These are phyloP conservation scores for Thelephora terrestris DNA, from an alignment of 1,284 basidiomycete genomes.

Conservation along the genomic window DNA sequence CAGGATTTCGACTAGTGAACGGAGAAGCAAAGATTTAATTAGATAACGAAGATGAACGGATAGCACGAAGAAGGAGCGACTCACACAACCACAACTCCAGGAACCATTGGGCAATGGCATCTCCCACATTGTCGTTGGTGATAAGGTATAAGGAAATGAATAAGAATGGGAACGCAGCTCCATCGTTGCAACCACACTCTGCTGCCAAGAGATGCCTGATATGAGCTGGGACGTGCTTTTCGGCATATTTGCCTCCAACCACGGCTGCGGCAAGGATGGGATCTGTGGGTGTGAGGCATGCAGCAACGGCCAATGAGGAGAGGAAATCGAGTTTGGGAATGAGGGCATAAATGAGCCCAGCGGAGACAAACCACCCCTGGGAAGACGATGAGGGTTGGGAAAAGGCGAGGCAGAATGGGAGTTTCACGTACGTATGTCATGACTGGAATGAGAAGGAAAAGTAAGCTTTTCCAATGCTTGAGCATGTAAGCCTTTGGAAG, in stretches of 20 bases:
- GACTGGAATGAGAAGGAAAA: constrained; percentile 80
- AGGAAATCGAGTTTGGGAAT: constrained; percentile 84
- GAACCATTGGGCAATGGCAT: constrained; percentile 77
- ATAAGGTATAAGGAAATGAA: constrained; percentile 90
- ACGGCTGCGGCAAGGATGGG: constrained; percentile 86
- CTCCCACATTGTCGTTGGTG: constrained; percentile 54
- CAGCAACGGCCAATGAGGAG: constrained; percentile 81
- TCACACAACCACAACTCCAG: constrained; percentile 75
- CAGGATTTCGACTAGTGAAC: constrained; percentile 65
- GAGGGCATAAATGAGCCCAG: constrained; percentile 80
- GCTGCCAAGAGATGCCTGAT: constrained; percentile 85
- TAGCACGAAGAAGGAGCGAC: constrained; percentile 23
- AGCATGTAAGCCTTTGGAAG: constrained; percentile 89
- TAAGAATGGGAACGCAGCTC: constrained; percentile 94
- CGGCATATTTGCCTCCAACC: constrained; percentile 95
- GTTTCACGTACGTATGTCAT: constrained; percentile 71
- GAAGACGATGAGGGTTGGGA: constrained; percentile 7
- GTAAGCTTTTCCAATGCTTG: constrained; percentile 83
- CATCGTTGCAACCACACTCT: constrained; percentile 91
- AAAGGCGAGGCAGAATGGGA: constrained; percentile 6
- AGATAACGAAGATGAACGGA: constrained; percentile 5
- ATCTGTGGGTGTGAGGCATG: constrained; percentile 95
- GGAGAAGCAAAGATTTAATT: constrained; percentile 4
- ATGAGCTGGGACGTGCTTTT: constrained; percentile 97
- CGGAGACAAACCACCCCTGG: constrained; percentile 88